Percentiles rank a stretch among this genome's conserved stretches.
Evolutionary conservation across 2,329 filamentous ascomycete genomes (phyloP).

Genomic region (Gliomastix tumulicola): DNA sequence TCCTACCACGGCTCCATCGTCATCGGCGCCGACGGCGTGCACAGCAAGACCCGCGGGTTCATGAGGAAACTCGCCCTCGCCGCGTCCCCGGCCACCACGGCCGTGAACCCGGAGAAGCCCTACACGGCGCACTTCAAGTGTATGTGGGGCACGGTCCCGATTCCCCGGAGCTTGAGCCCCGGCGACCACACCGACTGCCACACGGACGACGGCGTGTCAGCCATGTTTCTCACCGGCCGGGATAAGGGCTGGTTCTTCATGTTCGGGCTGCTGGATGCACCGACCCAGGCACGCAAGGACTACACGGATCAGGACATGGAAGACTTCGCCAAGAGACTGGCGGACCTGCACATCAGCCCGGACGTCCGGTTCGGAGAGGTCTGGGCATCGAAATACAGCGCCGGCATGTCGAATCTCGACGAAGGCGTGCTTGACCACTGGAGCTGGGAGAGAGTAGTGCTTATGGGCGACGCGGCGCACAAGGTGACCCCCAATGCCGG

Average conservation of each 20-base stretch:
- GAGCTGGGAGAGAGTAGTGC: constrained; percentile 15
- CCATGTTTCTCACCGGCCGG: constrained; percentile 15
- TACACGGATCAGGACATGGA: constrained; percentile 21
- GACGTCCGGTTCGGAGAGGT: constrained; percentile 16
- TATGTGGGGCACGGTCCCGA: constrained; percentile 3
- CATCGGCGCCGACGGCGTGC: constrained; percentile 4
- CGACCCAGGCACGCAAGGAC: constrained; percentile 12
- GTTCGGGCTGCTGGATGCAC: constrained; percentile 15
- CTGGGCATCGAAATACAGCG: constrained; percentile 7
- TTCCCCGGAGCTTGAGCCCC: neutral
- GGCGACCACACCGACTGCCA: constrained; percentile 10
- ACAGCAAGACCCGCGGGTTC: constrained; percentile 4
- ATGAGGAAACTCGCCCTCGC: constrained; percentile 3
- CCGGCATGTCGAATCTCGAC: constrained; percentile 16
- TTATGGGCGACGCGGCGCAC: constrained; percentile 20
- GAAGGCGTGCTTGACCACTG: constrained; percentile 19
- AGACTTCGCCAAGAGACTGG: constrained; percentile 12
- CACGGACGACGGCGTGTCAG: constrained; percentile 14
- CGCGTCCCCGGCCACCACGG: neutral
- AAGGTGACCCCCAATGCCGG: constrained; percentile 21
- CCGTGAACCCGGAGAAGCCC: constrained; percentile 3
- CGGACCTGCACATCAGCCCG: constrained; percentile 14
- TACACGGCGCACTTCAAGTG: constrained; percentile 2
- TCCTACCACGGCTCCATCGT: constrained; percentile 2
- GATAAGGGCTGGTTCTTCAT: constrained; percentile 14